These are phyloP conservation scores for Setaria italica DNA, from an alignment of 202 grass and related monocot species.

Conservation along the genomic window DNA sequence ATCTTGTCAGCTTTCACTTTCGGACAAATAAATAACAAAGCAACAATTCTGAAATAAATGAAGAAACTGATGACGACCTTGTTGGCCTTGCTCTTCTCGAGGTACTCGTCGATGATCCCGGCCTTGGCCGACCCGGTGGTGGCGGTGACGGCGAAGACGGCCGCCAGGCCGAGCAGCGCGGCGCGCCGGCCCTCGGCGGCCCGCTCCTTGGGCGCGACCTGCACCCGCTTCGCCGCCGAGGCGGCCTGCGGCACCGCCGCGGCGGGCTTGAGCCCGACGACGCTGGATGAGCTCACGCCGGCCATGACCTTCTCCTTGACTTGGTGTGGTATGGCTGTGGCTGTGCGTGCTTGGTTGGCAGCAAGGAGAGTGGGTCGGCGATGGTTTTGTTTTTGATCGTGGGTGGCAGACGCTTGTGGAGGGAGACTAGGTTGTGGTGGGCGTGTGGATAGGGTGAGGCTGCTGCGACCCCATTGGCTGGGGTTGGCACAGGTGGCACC, in stretches of 20 bases:
- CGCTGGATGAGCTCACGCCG: constrained; percentile 61
- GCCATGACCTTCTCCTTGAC: constrained; percentile 48
- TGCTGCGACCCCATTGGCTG: constrained; percentile 62
- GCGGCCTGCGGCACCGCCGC: constrained; percentile 53
- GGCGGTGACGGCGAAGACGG: constrained; percentile 55
- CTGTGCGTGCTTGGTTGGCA: neutral
- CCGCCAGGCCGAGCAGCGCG: constrained; percentile 76
- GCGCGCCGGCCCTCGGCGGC: constrained; percentile 63
- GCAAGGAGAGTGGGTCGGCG: neutral
- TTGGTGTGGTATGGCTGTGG: neutral
- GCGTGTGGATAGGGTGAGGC: constrained; percentile 96
- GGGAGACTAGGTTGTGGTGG: constrained; percentile 50
- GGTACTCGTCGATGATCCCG: constrained; percentile 84
- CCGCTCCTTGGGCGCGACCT: constrained; percentile 33
- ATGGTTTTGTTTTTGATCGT: constrained; percentile 47
- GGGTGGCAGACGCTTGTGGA: constrained; percentile 31
- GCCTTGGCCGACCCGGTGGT: constrained; percentile 60
- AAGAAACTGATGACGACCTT: constrained; percentile 46
- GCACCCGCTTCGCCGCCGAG: constrained; percentile 41
- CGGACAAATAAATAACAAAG: neutral
- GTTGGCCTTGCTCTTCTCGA: constrained; percentile 97
- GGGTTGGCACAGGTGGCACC: constrained; percentile 1
- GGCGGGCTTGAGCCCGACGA: constrained; percentile 67
- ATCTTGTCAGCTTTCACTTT: neutral
- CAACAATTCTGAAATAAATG: neutral